A percentile compares a stretch with the other conserved stretches of the same genome.
Evolutionary conservation across 2,329 filamentous ascomycete species (phyloP).

Genomic region (Botrytis sinoallii): DNA sequence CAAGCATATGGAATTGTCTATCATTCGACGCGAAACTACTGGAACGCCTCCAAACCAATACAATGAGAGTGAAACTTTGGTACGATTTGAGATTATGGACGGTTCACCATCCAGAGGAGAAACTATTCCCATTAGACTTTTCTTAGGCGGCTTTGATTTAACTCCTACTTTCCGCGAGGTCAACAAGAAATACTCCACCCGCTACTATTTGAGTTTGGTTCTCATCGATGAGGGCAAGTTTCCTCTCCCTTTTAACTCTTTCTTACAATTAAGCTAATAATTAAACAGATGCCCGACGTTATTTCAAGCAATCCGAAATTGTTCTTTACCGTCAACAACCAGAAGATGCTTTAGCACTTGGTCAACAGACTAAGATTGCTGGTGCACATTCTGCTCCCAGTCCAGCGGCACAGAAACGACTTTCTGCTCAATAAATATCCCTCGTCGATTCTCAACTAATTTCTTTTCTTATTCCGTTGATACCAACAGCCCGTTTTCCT

Average conservation of each 20-base stretch:
- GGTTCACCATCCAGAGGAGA: conserved; percentile 91
- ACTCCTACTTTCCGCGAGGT: conserved; percentile 98
- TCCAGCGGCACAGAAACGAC: conserved; percentile 22
- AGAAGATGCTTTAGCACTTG: conserved; percentile 45
- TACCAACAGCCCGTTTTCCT: conserved; percentile 10
- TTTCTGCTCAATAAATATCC: conserved; percentile 8
- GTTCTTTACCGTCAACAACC: conserved; percentile 85
- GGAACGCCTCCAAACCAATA: conserved; percentile 97
- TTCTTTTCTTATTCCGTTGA: conserved; percentile 4
- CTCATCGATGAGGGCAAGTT: conserved; percentile 83
- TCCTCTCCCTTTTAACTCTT: conserved; percentile 7
- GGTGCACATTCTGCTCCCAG: conserved; percentile 35
- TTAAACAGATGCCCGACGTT: conserved; percentile 76
- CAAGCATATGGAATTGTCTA: conserved; percentile 99
- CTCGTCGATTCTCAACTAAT: not conserved
- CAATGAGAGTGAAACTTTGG: conserved; percentile 97
- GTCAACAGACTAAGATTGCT: conserved; percentile 38
- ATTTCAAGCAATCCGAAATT: conserved; percentile 99
- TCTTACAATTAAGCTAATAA: conserved; percentile 2
- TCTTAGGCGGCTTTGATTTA: conserved; percentile 94
- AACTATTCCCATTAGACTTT: conserved; percentile 94
- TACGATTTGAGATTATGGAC: conserved; percentile 99
- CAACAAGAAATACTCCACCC: conserved; percentile 99
- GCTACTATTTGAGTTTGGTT: conserved; percentile 95
- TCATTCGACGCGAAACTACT: conserved; percentile 94